Evolutionary conservation across 2,329 filamentous ascomycete genomes (phyloP).

Genomic region (Botrytis byssoidea): DNA sequence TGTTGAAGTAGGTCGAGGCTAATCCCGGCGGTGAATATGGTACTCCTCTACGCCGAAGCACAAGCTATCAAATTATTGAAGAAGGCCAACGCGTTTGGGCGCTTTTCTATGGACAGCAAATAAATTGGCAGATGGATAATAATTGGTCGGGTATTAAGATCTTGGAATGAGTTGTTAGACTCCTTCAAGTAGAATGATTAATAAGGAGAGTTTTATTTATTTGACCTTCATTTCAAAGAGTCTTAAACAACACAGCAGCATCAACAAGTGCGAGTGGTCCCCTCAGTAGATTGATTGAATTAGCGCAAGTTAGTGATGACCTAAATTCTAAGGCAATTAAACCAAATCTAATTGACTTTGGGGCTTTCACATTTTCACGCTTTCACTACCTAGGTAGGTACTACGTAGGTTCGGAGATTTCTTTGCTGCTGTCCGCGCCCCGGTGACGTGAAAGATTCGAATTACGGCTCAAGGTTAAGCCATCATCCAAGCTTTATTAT

Average conservation of each 20-base stretch:
- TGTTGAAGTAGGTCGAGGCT: conserved; percentile 19
- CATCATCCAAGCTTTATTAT: not conserved
- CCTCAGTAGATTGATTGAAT: not conserved
- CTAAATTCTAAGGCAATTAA: not conserved
- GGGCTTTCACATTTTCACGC: not conserved
- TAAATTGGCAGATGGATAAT: not conserved
- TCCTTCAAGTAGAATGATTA: not conserved
- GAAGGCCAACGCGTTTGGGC: conserved; percentile 18
- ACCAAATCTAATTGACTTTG: not conserved
- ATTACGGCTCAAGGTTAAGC: not conserved
- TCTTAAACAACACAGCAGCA: conserved; percentile 17
- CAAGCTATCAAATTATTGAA: conserved; percentile 13
- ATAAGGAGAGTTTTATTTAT: not conserved
- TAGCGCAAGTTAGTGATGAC: not conserved
- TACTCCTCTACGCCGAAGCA: conserved; percentile 16
- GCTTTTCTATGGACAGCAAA: conserved; percentile 6
- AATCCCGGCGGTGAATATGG: conserved; percentile 22
- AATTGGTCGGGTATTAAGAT: conserved; percentile 4
- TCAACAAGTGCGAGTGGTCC: conserved; percentile 15
- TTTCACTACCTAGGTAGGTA: not conserved
- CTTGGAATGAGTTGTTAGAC: not conserved
- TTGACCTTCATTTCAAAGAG: conserved; percentile 9
- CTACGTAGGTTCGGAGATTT: not conserved
- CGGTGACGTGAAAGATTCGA: conserved; percentile 6
- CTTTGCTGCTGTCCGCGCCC: not conserved